These are phyloP conservation scores for Thozetella sp. DNA, from an alignment of 495 filamentous ascomycete genomes.

Conservation along the genomic window DNA sequence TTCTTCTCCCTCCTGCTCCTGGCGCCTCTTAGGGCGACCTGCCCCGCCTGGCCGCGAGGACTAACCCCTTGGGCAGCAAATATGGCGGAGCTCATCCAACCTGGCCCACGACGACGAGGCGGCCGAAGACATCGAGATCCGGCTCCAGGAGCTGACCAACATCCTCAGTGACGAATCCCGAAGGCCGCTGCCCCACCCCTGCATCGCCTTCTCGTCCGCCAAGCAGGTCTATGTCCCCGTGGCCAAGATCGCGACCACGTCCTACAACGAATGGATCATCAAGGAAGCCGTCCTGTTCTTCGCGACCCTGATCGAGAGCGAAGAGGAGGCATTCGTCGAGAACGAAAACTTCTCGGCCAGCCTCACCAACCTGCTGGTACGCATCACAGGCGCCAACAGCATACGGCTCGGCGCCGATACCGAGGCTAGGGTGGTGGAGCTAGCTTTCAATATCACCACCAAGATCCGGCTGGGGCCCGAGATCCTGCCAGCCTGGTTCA, in stretches of 20 bases:
- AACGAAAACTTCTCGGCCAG: conserved; percentile 81
- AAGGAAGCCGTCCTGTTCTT: conserved; percentile 83
- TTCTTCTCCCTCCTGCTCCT: conserved; percentile 10
- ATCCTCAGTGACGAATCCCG: conserved; percentile 88
- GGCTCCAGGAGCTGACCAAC: conserved; percentile 66
- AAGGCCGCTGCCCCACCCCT: conserved; percentile 83
- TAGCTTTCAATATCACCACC: conserved; percentile 91
- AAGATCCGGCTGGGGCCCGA: conserved; percentile 89
- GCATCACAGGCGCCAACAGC: conserved; percentile 62
- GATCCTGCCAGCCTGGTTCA: conserved; percentile 90
- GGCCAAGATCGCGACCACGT: conserved; percentile 79
- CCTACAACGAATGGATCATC: conserved; percentile 78
- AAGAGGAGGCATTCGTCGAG: conserved; percentile 91
- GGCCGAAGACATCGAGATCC: conserved; percentile 52
- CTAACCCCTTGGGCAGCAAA: conserved; percentile 67
- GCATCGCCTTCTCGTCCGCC: conserved; percentile 78
- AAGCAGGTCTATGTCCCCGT: conserved; percentile 87
- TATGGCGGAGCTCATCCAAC: conserved; percentile 72
- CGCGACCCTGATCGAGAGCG: conserved; percentile 88
- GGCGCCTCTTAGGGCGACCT: no score
- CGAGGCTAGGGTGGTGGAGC: conserved; percentile 82
- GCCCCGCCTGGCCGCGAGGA: no score
- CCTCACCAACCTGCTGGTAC: conserved; percentile 77
- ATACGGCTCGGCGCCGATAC: conserved; percentile 67
- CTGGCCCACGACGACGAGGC: conserved; percentile 53